Conservation (phyloP, 2,329 filamentous ascomycete genomes). For the Aspergillus luchuensis region DNA sequence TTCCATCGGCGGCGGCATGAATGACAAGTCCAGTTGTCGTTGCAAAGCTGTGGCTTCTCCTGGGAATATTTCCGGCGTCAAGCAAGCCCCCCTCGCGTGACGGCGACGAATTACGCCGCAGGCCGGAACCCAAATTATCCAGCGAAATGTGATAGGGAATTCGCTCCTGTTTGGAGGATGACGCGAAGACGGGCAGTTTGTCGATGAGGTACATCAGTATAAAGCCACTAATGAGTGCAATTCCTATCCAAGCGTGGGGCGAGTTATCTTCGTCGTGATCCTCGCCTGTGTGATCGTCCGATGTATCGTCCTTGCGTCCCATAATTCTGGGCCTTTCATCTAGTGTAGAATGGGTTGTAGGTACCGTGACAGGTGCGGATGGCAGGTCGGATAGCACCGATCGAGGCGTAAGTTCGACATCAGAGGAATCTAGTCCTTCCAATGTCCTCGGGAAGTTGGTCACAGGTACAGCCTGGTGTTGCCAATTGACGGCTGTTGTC, state of each 20-base stretch:
- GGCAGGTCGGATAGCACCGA: neutral
- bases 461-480: conserved; percentile 26
- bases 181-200: conserved; percentile 73
- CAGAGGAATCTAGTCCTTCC: neutral
- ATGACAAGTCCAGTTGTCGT: conserved; percentile 95
- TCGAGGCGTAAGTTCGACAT: neutral
- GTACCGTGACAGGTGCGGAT: conserved; percentile 9
- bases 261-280: conserved; percentile 49
- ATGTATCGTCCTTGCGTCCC: conserved; percentile 29
- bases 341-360: conserved; percentile 26
- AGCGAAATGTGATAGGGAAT: conserved; percentile 83
- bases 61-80: conserved; percentile 32
- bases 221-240: conserved; percentile 85
- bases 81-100: conserved; percentile 43
- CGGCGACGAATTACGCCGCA: conserved; percentile 47
- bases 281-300: conserved; percentile 41
- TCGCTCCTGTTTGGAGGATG: conserved; percentile 65
- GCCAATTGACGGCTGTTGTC: conserved; percentile 31
- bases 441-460: conserved; percentile 2
- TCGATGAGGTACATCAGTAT: conserved; percentile 97
- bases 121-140: conserved; percentile 69
- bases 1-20: conserved; percentile 91
- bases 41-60: conserved; percentile 62
- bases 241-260: conserved; percentile 76
- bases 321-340: conserved; percentile 25